Conservation (phyloP, 2,329 filamentous ascomycete genomes). For the Fusarium stilboides region DNA sequence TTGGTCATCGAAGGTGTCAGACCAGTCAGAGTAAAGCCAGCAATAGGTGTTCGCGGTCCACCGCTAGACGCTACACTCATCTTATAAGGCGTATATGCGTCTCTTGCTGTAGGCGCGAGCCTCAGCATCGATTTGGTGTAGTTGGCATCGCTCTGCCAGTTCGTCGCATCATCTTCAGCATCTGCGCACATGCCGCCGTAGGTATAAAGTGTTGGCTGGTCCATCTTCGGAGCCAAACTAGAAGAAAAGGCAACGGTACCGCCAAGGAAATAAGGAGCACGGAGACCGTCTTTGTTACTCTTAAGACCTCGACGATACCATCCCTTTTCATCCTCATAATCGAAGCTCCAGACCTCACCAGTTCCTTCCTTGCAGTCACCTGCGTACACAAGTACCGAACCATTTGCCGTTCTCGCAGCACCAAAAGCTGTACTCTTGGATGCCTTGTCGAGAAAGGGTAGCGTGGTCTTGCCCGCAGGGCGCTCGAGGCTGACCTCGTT, state of each 20-base stretch:
- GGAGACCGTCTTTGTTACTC: conserved; percentile 41
- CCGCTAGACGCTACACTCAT: conserved; percentile 60
- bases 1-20: conserved; percentile 80
- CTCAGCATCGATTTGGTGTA: conserved; percentile 87
- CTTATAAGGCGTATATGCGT: conserved; percentile 53
- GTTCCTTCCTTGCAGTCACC: conserved; percentile 76
- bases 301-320: conserved; percentile 47
- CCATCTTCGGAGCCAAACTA: conserved; percentile 67
- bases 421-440: conserved; percentile 72
- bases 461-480: conserved; percentile 64
- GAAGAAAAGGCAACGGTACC: conserved; percentile 77
- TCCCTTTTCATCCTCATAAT: conserved; percentile 50
- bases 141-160: conserved; percentile 78
- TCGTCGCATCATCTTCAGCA: conserved; percentile 55
- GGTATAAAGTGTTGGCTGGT: conserved; percentile 74
- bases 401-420: conserved; percentile 76
- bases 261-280: conserved; percentile 67
- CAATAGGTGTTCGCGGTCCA: conserved; percentile 82
- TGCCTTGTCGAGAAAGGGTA: conserved; percentile 73
- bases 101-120: conserved; percentile 64
- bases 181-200: conserved; percentile 93
- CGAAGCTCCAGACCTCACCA: conserved; percentile 76
- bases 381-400: conserved; percentile 80
- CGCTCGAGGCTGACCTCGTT: conserved; percentile 63
- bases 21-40: conserved; percentile 87